Base-by-base conservation (phyloP, 257 asterid species). In the Verbena officinalis region DNA sequence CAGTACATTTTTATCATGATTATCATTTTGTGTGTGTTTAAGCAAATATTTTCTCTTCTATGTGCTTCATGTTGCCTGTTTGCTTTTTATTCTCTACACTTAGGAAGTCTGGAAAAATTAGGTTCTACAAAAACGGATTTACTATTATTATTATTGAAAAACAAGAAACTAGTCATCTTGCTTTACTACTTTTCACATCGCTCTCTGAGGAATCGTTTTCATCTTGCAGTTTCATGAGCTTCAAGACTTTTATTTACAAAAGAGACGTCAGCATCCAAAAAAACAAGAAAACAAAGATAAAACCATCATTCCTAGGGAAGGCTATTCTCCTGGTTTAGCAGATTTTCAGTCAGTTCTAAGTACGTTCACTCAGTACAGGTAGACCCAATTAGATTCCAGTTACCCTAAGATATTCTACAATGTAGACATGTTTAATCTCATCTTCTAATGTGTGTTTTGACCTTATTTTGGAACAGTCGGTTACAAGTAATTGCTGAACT, bases 321-420 rank as follows among this genome's bases (percentile, higher is more conserved):
- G 95, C 65, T 87, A 79, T 67, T 80, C 78, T 72, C 78, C 85
- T n/a, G 86, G 94, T 59, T 84, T 90, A 59, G 75, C 78, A 43
- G 97, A 90, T 77, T 87, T 87, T 81, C 94, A 84, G 74, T 85
- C 97, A 39, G 95, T 85, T 67, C 78, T 90, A 23, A 83, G 88
- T 70, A 87, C 95, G 17, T 83, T 83, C 82, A 87, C 97, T 43
- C 89, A 84, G 44, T 90, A 83, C 84, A 87, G 97, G 97, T 88
- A 62, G 66, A 59, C 16, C 30, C 38, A 36, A 31, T 22, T 8
- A 27, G 33, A 46, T 64, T 72, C 55, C 15, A 27, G 45, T 23
- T 63, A 23, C 70, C 38, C 74, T 51, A 49, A 45, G 49, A 39
- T n/a, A 73, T 69, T 57, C 55, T 16, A 24, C 71, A 48, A 48